Evolutionary conservation across 2,329 filamentous ascomycete species (phyloP), one percentile per base, ranked within the genome.

Genomic region (Colletotrichum cereale): DNA sequence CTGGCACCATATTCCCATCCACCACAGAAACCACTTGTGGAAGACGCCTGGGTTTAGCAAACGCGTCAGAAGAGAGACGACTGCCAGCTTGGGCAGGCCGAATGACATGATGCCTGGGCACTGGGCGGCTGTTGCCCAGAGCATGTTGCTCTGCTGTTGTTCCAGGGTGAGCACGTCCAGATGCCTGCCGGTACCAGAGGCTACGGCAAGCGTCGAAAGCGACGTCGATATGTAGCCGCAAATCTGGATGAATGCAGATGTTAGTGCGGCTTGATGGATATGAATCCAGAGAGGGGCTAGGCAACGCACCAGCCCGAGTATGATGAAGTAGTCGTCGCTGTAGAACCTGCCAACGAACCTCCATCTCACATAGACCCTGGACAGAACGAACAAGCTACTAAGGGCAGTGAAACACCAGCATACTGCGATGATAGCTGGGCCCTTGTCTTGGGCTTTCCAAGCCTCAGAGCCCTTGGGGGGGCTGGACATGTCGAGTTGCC

Each of bases 21-120:
- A 34, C 82, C 82, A 85, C 21, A 85, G 76, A 57, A 84, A 75
- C 7, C 76, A 74, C n/a, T 61, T 72, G 66, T 84, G 83, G 10
- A 58, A 36, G 21, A 66, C 73, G 31, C 77, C 75, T 0, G 83
- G 82, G 72, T 82, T 82, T 53, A 84, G 74, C 21, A 84, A 76
- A 7, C 80, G 77, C 4, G 76, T 77, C 5, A 85, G 75, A 2
- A 85, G 77, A 3, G 77, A 75, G 16, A 84, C 78, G 44, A 83
- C 82, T 29, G 82, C 82, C 5, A 85, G 76, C 74, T 85, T 85
- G 1, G 83, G 83, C 0, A 84, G 65, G 2, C 74, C 78, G 58
- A 85, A 84, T 5, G 81, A 80, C 69, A 82, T 71, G 14, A 84
- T 75, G 4, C 82, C 81, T 1, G 81, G 80, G 3, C 76, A 75